Base-by-base conservation (phyloP, 2,329 filamentous ascomycete genomes). In the Claviceps paspali region DNA sequence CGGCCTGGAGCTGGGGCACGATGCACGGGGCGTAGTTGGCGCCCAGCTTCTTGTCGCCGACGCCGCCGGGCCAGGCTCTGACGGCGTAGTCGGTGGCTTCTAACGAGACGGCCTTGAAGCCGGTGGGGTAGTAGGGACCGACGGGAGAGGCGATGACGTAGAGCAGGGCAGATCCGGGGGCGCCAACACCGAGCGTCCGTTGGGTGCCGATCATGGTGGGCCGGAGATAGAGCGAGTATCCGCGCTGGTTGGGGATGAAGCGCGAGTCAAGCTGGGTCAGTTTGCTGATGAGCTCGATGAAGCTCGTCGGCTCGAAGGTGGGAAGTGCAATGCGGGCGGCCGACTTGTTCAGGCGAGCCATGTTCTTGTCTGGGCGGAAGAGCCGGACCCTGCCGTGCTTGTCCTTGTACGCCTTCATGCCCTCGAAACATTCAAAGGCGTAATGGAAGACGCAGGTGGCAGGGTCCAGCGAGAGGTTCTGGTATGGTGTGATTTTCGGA, bases 21-120 rank as follows among this genome's bases (percentile, higher is more conserved):
- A 98, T 88, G 66, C 91, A 96, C 5, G 91, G 91, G n/a, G 91
- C 91, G 59, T 98, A 98, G 73, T 98, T 98, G 53, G 88, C 91
- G 43, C 91, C 91, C 24, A 98, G 77, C 68, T 98, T 98, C 76
- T 91, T 93, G 67, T 96, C 86, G 50, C 91, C 91, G 23, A 95
- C 88, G 55, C 91, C 91, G 42, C 91, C 91, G 33, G 91, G 91
- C 91, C 91, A 98, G 40, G 91, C 91, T 47, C 91, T 85, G 43
- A 95, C 86, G 38, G 88, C 88, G 60, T 95, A 94, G 63, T 93
- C 82, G 37, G 91, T 96, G 19, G 91, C 91, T 65, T 96, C 91
- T 38, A 98, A 73, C 1, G 83, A 87, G 35, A 98, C 75, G 42
- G 91, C 91, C 68, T 96, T 96, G 77, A 98, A 96, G 43, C 91